These are phyloP conservation scores for Lentinula raphanica DNA, from an alignment of 768 basidiomycete genomes.

Conservation along the genomic window DNA sequence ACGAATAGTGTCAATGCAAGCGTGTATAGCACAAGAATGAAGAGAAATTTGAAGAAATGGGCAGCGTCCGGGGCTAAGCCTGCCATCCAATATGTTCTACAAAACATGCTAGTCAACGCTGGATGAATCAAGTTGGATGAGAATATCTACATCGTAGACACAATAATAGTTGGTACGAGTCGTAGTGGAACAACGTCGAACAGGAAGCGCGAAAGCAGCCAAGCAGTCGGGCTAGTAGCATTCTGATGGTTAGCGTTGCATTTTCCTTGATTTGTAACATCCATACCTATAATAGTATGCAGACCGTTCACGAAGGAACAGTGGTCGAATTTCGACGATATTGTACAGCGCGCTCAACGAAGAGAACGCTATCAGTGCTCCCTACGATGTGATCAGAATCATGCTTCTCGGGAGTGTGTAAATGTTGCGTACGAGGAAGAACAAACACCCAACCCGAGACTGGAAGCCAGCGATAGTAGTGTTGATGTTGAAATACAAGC, in stretches of 20 bases:
- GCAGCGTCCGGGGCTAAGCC: constrained; percentile 74
- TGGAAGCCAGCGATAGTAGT: constrained; percentile 90
- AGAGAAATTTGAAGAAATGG: constrained; percentile 91
- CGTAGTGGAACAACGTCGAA: constrained; percentile 90
- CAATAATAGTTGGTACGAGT: constrained; percentile 82
- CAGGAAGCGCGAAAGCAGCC: constrained; percentile 82
- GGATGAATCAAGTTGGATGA: background rate
- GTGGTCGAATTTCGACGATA: constrained; percentile 72
- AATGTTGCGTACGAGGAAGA: constrained; percentile 67
- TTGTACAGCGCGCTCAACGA: constrained; percentile 88
- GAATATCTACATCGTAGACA: constrained; percentile 68
- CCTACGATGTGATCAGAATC: constrained; percentile 35
- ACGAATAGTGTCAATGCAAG: constrained; percentile 85
- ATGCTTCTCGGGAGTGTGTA: background rate
- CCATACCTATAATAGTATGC: constrained; percentile 77
- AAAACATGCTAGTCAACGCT: background rate
- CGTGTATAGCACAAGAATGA: constrained; percentile 82
- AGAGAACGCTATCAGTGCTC: constrained; percentile 87
- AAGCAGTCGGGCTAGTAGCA: constrained; percentile 69
- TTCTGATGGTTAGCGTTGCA: background rate
- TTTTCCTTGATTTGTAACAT: background rate
- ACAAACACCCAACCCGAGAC: constrained; percentile 86
- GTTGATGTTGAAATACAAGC: constrained; percentile 78
- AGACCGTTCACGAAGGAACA: constrained; percentile 89
- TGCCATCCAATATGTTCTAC: constrained; percentile 92